These are phyloP conservation scores for Leishmania aethiopica DNA, from an alignment of 208 protist genomes.

Conservation along the genomic window DNA sequence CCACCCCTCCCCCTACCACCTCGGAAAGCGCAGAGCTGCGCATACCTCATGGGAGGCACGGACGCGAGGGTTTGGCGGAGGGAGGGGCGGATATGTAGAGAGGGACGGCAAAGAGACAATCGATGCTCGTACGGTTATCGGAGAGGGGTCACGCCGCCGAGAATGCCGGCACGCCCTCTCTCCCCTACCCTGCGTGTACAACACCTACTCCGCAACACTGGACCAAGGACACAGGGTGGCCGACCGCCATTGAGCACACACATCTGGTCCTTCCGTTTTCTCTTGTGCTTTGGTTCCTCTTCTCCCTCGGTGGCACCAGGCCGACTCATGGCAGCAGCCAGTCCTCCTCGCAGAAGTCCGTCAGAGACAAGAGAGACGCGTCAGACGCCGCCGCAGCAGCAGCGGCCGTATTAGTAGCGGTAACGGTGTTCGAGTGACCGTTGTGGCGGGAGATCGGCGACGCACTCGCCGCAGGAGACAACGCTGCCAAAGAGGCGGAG, in stretches of 20 bases:
- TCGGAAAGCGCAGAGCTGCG: neutral
- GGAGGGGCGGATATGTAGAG: neutral
- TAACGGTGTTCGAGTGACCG: neutral
- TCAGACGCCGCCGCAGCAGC: neutral
- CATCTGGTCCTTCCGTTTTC: neutral
- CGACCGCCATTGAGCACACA: neutral
- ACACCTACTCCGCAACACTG: neutral
- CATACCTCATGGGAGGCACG: neutral
- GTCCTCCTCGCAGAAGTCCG: slow-evolving; percentile 56
- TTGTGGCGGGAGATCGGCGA: neutral
- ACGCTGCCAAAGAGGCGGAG: neutral
- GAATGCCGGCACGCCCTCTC: neutral
- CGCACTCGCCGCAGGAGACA: neutral
- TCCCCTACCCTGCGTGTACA: neutral
- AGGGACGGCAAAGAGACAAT: neutral
- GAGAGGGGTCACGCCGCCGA: neutral
- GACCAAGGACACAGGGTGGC: neutral
- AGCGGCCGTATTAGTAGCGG: neutral
- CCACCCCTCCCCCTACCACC: neutral
- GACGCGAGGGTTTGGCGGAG: neutral
- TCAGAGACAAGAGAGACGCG: slow-evolving; percentile 30
- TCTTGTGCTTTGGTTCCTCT: neutral
- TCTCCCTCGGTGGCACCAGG: neutral
- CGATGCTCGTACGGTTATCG: neutral
- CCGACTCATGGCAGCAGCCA: slow-evolving; percentile 36